Base-by-base conservation (phyloP, 1,284 basidiomycete genomes). In the Cerioporus squamosus region DNA sequence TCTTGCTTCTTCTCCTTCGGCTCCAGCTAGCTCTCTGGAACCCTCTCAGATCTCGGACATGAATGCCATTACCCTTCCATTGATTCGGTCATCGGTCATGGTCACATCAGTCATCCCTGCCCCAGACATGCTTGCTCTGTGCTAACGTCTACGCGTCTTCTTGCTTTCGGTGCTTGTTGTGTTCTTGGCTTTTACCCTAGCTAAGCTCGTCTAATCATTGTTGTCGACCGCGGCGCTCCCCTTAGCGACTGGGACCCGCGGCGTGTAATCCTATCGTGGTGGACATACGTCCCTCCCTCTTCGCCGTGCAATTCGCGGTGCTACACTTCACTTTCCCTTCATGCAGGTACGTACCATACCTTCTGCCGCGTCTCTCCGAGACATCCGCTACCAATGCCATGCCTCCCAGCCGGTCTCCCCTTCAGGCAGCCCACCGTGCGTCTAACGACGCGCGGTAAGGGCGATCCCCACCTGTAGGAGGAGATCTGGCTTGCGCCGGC, bases 151-250 rank as follows among this genome's bases (percentile, higher is more conserved):
- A 23, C 44, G 33, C 33, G 33, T 36, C 33, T 36, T 38, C 52
- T 44, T 64, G 63, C 62, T 65, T 64, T 66, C 63, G 61, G 59
- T 62, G 60, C 59, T 53, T 62, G 60, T 64, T 66, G 61, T 64
- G 58, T 66, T 61, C 50, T 60, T 63, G 54, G 51, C 45, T 20
- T 59, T 24, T 46, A 55, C 50, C 20, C 56, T 60, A 60, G 36
- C 40, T 44, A 52, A 15, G 3, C 45, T 29, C 53, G 49, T 47
- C 44, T 59, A 63, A 57, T 57, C 7, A 49, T 36, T 52, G 58
- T 53, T 48, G 51, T 55, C 33, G 40, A 50, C 53, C 55, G 44
- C 44, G 23, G 26, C 36, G 43, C 46, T 22, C 55, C 31, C 42
- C 14, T 46, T 23, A 46, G 7, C 46, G 39, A 7, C 17, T 24